phyloP scores from a whole-genome alignment of 164 flowering plant species.

The Vitis rotundifolia region DNA sequence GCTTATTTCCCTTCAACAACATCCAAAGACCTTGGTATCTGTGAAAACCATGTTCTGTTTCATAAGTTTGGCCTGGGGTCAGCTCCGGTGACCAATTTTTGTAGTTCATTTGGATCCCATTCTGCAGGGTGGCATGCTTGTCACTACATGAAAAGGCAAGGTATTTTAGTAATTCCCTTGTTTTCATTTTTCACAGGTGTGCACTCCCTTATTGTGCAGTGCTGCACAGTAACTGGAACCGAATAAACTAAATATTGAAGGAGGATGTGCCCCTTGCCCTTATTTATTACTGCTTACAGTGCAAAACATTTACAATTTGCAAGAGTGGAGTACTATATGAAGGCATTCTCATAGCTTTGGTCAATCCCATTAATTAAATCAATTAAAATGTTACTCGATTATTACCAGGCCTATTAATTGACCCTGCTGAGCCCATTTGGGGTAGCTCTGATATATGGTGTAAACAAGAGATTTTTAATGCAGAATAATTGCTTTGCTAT shows the following conservation, averaged over 20 bases:
- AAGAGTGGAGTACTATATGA: too few species aligned
- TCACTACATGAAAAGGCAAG: background rate
- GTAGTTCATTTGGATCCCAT: background rate
- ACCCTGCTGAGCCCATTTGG: background rate
- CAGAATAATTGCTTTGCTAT: background rate
- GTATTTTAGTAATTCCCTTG: background rate
- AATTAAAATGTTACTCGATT: background rate
- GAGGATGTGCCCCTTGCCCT: background rate
- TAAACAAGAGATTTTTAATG: too few species aligned
- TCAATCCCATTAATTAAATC: too few species aligned
- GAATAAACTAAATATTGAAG: background rate
- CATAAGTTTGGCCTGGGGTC: background rate
- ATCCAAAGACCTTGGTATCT: background rate
- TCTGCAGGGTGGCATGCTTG: background rate
- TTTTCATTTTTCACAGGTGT: background rate
- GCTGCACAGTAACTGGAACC: background rate
- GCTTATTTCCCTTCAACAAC: too few species aligned
- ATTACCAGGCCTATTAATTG: background rate
- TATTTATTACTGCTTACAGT: background rate
- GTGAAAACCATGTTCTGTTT: background rate
- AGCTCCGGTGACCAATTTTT: background rate
- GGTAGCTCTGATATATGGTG: background rate
- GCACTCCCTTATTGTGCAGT: background rate
- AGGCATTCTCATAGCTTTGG: too few species aligned
- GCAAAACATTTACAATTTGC: background rate